phyloP scores from a whole-genome alignment of 2,329 filamentous ascomycete species.

The Arthrobotrys entomopaga region DNA sequence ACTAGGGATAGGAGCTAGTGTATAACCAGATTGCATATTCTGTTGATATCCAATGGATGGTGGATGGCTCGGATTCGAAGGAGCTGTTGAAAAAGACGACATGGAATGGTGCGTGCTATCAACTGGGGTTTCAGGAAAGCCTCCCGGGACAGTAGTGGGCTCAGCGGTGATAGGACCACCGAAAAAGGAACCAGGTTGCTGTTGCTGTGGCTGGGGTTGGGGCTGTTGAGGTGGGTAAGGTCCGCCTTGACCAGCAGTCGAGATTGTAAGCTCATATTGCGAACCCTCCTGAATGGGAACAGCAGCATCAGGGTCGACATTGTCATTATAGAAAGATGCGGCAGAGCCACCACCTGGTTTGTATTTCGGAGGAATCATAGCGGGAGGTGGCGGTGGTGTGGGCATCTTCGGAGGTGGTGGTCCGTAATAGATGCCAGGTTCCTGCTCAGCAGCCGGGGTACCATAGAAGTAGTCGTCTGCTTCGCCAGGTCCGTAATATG shows the following conservation, averaged over 20 bases:
- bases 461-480: constrained; percentile 41
- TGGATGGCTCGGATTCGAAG: constrained; percentile 34
- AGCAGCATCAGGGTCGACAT: constrained; percentile 32
- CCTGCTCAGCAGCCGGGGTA: constrained; percentile 28
- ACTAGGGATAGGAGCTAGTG: not conserved
- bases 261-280: constrained; percentile 43
- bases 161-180: constrained; percentile 42
- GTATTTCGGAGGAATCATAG: constrained; percentile 46
- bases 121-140: constrained; percentile 29
- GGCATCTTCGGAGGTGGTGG: constrained; percentile 50
- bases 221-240: constrained; percentile 7
- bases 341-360: constrained; percentile 51
- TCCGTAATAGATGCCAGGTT: constrained; percentile 51
- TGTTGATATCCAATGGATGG: constrained; percentile 26
- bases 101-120: constrained; percentile 16
- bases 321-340: constrained; percentile 48
- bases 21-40: constrained; percentile 14
- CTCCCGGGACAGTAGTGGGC: constrained; percentile 32
- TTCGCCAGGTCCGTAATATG: constrained; percentile 41
- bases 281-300: constrained; percentile 51
- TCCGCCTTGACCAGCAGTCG: constrained; percentile 1
- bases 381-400: constrained; percentile 46
- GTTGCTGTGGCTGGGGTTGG: constrained; percentile 7
- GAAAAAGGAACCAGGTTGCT: constrained; percentile 24
- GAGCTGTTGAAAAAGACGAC: constrained; percentile 34